These are phyloP conservation scores for Chromosphaera perkinsii DNA, from an alignment of 208 protist species.

Conservation along the genomic window DNA sequence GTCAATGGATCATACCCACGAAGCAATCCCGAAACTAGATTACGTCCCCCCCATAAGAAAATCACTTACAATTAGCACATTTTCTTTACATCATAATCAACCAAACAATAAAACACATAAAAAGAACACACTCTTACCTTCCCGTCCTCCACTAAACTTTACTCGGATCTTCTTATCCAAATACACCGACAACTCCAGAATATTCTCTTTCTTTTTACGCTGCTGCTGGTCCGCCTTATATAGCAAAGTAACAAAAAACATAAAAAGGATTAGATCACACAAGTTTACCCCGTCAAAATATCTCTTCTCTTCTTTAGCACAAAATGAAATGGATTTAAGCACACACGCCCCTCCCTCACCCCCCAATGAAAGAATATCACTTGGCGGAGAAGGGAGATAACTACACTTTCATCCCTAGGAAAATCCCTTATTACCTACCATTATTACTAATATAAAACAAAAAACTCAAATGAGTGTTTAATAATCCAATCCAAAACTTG, in stretches of 20 bases:
- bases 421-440: too few species aligned
- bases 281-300: too few species aligned
- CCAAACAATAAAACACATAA: slow-evolving; percentile 11
- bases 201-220: slow-evolving; percentile 24
- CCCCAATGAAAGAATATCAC: too few species aligned
- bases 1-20: slow-evolving; percentile 54
- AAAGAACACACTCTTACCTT: slow-evolving; percentile 13
- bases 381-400: too few species aligned
- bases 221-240: not conserved
- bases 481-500: too few species aligned
- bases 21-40: slow-evolving; percentile 36
- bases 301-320: too few species aligned
- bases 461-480: too few species aligned
- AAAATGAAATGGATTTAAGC: too few species aligned
- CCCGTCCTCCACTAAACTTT: slow-evolving; percentile 46
- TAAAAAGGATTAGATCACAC: not conserved
- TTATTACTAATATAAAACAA: too few species aligned
- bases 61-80: not conserved
- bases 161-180: slow-evolving; percentile 48
- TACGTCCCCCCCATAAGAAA: not conserved
- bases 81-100: not conserved
- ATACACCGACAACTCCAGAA: slow-evolving; percentile 40
- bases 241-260: not conserved
- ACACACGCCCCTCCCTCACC: too few species aligned
- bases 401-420: too few species aligned